Evolutionary conservation across 768 basidiomycete genomes (phyloP), one percentile per base, ranked within the genome.

Genomic region (Amanita rimosa): DNA sequence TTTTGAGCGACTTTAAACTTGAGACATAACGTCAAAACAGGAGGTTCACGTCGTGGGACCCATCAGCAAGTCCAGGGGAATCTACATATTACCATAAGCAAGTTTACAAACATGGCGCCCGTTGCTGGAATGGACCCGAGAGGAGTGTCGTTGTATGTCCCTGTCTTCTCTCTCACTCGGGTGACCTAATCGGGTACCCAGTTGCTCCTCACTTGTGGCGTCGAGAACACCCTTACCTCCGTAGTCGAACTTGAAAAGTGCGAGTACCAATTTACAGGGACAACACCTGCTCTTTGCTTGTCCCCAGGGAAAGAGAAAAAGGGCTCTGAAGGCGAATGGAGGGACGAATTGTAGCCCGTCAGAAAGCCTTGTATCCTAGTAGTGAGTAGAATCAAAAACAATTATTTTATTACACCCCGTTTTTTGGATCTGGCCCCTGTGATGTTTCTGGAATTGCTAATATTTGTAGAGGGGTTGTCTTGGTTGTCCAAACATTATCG

Each of bases 121-220:
- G 83, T 58, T 98, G 95, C 70, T 96, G 94, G 95, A 96, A 96
- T 58, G 95, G 96, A 1, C 96, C 96, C 3, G 76, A 87, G 54
- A 79, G 95, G 26, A 91, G 78, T 52, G 85, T 91, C 27, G 73
- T 79, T 60, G 91, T 89, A 62, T 44, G 75, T 64, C 14, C 43
- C 46, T 13, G 19, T 29, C n/a, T 26, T 33, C 6, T 40, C 4
- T 14, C 52, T 46, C 26, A 26, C 21, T 16, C 19, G n/a, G 10
- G 13, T 10, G 9, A 36, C 42, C 40, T 39, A 26, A n/a, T 14
- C 22, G 31, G 3, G 13, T 5, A 26, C 50, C 3, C 52, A 94
- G 88, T 75, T 99, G 24, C 67, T 88, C 41, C 66, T 96, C 46
- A 70, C 78, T 2, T 99, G 96, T 56, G 96, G 92, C 4, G 81